Evolutionary conservation across 148 eudicot species (phyloP), one percentile per base, ranked within the genome.

Genomic region (Dysphania ambrosioides): DNA sequence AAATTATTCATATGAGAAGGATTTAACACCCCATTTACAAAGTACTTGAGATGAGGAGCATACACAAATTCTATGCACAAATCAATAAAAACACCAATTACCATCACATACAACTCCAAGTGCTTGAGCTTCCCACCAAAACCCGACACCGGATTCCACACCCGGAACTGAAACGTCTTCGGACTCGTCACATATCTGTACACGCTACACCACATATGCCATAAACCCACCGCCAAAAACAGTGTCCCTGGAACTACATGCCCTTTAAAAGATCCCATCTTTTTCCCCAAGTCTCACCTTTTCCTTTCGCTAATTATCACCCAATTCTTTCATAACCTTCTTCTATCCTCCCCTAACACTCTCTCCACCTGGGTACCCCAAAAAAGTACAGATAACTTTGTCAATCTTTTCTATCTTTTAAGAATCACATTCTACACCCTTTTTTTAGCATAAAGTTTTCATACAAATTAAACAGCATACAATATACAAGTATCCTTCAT

Each of bases 201-300:
- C 72, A 92, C 72, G 77, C 90, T 82, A 69, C 90, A 84, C 97
- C 97, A 92, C 55, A 83, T 77, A 70, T 95, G 97, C 97, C 99
- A 92, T 27, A 95, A 29, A 21, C 97, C 99, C 71, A 95, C 89
- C 59, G 82, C 38, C 66, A 92, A 68, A 85, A 95, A 95, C 87
- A 95, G 67, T 62, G 97, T 86, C 67, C 99, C 99, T 41, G 99
- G 99, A 68, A 96, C 85, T 49, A 83, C 84, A 88, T 96, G 99
- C 60, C 99, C 99, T 40, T 71, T 79, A 78, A 96, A 96, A 32
- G 99, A 96, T 41, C 99, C 99, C 99, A 96, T 96, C 31, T 81
- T 71, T 75, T 65, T 47, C 18, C 13, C 4, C 29, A 61, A 40
- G n/a, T n/a, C n/a, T n/a, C n/a, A n/a, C n/a, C n/a, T n/a, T n/a